A percentile compares a stretch with the other conserved stretches of the same genome.
Conservation (phyloP, 2,329 filamentous ascomycete species). For the Sporothrix pseudoabietina region DNA sequence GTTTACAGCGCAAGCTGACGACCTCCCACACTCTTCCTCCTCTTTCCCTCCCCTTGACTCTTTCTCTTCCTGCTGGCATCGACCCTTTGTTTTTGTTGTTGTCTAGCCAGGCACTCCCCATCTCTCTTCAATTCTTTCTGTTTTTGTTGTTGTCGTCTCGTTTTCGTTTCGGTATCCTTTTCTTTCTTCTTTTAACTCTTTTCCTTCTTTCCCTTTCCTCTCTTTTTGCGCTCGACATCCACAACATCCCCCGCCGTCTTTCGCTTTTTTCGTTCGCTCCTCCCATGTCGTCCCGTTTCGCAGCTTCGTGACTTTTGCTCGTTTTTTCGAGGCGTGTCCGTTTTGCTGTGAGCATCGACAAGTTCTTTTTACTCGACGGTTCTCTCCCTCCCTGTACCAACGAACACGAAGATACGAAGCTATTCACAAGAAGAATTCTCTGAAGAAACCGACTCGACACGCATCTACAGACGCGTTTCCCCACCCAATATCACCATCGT, state of each 20-base stretch:
- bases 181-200: not conserved
- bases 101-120: conserved; percentile 20
- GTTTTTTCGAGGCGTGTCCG: conserved; percentile 14
- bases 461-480: conserved; percentile 9
- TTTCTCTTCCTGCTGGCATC: conserved; percentile 14
- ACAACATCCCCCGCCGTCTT: not conserved
- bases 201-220: not conserved
- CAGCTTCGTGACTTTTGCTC: conserved; percentile 18
- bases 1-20: conserved; percentile 28
- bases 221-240: not conserved
- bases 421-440: not conserved
- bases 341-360: conserved; percentile 10
- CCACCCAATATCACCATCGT: not conserved
- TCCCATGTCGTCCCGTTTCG: conserved; percentile 22
- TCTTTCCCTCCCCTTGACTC: not conserved
- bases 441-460: not conserved
- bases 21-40: not conserved
- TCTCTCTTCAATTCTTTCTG: conserved; percentile 12
- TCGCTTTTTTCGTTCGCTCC: not conserved
- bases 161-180: conserved; percentile 20
- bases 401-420: conserved; percentile 3
- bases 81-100: conserved; percentile 24
- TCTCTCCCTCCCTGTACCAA: not conserved
- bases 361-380: not conserved
- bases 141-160: conserved; percentile 25